These are phyloP conservation scores for Trichoderma sp. DNA, from an alignment of 2,329 filamentous ascomycete species.

Conservation along the genomic window DNA sequence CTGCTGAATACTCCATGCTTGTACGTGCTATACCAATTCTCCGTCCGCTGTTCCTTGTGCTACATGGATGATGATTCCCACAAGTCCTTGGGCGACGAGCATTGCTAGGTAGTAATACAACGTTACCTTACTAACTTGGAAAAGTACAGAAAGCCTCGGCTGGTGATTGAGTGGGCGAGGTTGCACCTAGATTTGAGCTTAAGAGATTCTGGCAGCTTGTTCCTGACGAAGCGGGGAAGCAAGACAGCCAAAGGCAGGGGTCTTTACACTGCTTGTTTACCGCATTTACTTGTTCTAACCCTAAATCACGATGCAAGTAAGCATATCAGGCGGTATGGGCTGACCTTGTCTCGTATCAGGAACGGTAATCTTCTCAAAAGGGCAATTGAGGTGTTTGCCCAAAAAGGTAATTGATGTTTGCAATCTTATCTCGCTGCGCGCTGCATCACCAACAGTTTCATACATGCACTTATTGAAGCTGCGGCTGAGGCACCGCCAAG, in stretches of 20 bases:
- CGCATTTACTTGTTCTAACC: neutral
- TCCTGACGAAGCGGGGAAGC: constrained; percentile 14
- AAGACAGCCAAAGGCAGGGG: neutral
- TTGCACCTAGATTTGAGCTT: neutral
- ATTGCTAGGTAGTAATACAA: constrained; percentile 7
- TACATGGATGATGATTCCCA: neutral
- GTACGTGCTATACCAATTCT: neutral
- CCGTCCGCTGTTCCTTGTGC: neutral
- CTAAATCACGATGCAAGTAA: neutral
- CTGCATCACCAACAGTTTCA: neutral
- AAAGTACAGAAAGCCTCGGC: neutral
- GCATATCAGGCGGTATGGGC: neutral
- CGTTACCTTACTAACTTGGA: constrained; percentile 14
- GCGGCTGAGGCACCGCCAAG: neutral
- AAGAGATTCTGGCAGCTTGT: constrained; percentile 7
- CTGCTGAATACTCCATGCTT: neutral
- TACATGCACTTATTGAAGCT: neutral
- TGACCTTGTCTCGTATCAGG: neutral
- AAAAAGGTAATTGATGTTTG: neutral
- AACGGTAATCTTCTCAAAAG: neutral
- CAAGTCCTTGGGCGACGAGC: neutral
- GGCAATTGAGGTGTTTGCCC: neutral
- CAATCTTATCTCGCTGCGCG: neutral
- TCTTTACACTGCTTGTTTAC: neutral
- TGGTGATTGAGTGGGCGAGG: neutral